These are phyloP conservation scores for Hypomyces perniciosus DNA, from an alignment of 2,329 filamentous ascomycete genomes.

Conservation along the genomic window DNA sequence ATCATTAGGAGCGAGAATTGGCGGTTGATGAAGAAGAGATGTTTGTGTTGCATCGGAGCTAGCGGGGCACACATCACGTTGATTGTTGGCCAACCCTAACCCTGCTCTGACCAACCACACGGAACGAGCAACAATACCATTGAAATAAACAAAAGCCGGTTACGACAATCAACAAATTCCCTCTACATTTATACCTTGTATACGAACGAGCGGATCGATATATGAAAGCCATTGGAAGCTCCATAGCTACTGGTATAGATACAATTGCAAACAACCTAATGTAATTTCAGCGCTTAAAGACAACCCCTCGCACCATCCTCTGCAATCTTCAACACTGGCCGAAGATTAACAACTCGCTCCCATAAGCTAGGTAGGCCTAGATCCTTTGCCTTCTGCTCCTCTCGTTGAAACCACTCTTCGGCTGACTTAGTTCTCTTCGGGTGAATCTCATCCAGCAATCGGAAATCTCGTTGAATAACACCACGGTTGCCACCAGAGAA, in stretches of 20 bases:
- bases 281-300: conserved; percentile 4
- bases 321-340: conserved; percentile 16
- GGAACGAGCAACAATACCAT: no score
- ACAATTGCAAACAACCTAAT: background rate
- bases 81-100: no score
- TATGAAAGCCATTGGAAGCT: background rate
- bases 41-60: no score
- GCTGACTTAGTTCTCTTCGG: conserved; percentile 41
- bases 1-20: no score
- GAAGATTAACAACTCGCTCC: conserved; percentile 14
- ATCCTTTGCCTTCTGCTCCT: conserved; percentile 28
- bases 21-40: no score
- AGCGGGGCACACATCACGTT: no score
- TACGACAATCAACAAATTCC: no score
- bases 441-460: conserved; percentile 45
- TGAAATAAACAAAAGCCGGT: no score
- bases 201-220: background rate
- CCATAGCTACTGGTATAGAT: background rate
- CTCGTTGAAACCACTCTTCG: conserved; percentile 42
- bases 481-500: conserved; percentile 35
- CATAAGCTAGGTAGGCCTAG: conserved; percentile 12
- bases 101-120: no score
- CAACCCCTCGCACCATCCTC: conserved; percentile 15
- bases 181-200: no score
- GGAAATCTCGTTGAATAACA: conserved; percentile 40